A percentile compares a stretch with the other conserved stretches of the same genome.
Conservation (phyloP, 163 green algal genomes). For the Volvox carteri region DNA sequence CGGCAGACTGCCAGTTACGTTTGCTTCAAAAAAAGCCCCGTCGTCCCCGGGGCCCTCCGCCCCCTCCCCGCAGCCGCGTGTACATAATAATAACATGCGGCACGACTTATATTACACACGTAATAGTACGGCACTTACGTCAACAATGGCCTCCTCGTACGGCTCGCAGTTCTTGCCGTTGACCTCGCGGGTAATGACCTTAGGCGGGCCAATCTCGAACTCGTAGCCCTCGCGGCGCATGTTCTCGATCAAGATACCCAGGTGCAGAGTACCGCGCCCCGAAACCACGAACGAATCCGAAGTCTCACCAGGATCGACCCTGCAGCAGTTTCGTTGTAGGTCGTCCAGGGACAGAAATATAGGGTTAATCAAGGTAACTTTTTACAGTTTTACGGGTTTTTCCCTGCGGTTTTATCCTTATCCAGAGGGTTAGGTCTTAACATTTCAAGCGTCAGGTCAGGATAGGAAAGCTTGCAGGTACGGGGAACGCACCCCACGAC, state of each 20-base stretch:
- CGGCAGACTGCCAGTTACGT: no score
- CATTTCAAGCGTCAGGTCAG: no score
- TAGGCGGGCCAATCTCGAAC: slow-evolving; percentile 95
- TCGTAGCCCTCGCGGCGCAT: slow-evolving; percentile 99
- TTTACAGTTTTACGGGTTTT: neutral
- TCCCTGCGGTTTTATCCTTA: neutral
- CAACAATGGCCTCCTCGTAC: slow-evolving; percentile 94
- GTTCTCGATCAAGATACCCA: slow-evolving; percentile 99
- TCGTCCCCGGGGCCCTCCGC: no score
- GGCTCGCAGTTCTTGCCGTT: slow-evolving; percentile 93
- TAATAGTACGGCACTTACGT: no score
- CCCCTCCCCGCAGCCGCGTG: no score
- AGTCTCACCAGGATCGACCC: slow-evolving; percentile 91
- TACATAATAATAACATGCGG: no score
- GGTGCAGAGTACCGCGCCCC: slow-evolving; percentile 95
- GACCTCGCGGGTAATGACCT: slow-evolving; percentile 88
- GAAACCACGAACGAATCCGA: slow-evolving; percentile 97
- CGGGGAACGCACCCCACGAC: no score
- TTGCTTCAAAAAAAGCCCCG: no score
- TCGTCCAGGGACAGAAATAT: no score
- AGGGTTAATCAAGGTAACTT: neutral
- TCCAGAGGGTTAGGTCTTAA: neutral
- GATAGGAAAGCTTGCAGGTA: no score
- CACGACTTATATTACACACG: no score
- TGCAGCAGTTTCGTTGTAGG: neutral